A percentile compares a stretch with the other conserved stretches of the same genome.
Conservation (phyloP, 75 land plant genomes). For the Pinus albicaulis region DNA sequence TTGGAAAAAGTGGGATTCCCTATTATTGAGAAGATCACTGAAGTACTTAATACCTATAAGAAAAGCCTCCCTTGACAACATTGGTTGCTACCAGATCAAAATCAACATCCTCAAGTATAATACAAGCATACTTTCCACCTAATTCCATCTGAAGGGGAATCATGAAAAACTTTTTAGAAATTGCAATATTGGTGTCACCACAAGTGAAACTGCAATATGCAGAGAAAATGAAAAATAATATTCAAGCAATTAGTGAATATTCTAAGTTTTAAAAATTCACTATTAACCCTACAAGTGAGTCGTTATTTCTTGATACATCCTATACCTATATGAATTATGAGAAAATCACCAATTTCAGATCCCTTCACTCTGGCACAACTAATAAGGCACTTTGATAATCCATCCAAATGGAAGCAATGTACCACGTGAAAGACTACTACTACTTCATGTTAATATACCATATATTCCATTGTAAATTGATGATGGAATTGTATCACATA, state of each 20-base stretch:
- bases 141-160: slow-evolving; percentile 94
- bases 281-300: neutral
- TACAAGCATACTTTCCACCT: slow-evolving; percentile 95
- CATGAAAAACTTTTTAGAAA: slow-evolving; percentile 94
- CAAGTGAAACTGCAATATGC: slow-evolving; percentile 70
- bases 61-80: slow-evolving; percentile 87
- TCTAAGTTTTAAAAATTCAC: neutral
- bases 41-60: slow-evolving; percentile 62
- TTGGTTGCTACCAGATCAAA: slow-evolving; percentile 79
- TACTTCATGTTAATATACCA: slow-evolving; percentile 56
- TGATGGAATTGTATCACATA: no score
- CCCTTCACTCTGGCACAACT: slow-evolving; percentile 88
- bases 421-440: slow-evolving; percentile 86
- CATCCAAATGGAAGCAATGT: slow-evolving; percentile 88
- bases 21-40: neutral
- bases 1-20: neutral
- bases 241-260: neutral
- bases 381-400: slow-evolving; percentile 87
- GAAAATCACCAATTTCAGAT: slow-evolving; percentile 91
- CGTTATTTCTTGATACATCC: slow-evolving; percentile 70
- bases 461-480: neutral
- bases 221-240: neutral
- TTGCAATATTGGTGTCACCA: slow-evolving; percentile 90
- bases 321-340: slow-evolving; percentile 89
- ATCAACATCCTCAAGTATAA: slow-evolving; percentile 94